Base-by-base conservation (phyloP, 352 stramenopile species). In the Aphanomyces stellatus region DNA sequence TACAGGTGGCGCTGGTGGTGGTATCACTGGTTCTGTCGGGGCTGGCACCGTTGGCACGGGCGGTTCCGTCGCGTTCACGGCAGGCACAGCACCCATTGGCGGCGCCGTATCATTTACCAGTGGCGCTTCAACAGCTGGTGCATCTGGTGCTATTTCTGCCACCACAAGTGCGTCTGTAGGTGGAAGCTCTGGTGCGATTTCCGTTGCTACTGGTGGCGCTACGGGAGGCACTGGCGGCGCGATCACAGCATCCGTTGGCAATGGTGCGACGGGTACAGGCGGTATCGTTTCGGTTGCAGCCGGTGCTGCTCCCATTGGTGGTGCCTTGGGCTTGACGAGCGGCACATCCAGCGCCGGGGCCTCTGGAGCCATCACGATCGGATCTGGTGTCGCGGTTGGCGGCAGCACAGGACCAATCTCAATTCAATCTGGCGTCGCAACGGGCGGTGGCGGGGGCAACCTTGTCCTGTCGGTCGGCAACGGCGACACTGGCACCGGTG, bases 401-500 rank as follows among this genome's bases (percentile, higher is more conserved):
- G 60, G 60, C 22, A 59, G 19, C 27, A 25, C 37, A 2, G 60
- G 28, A 33, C n/a, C 22, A 2, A 41, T 67, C 24, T 35, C 41
- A 15, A 3, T 67, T 7, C 30, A 24, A 15, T 30, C 60, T 10
- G 60, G 60, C 10, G 46, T 4, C 8, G 25, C 28, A n/a, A 37
- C 49, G 19, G 34, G 22, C 4, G 48, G 37, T 22, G 57, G 24
- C 13, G 60, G 60, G 4, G 60, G 19, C 56, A 27, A 4, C 87
- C 42, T 13, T 83, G 69, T 53, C 62, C 40, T 34, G 59, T 48
- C 3, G 74, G 79, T 2, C 79, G 74, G 15, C 68, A 37, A 27
- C 77, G 37, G 67, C 51, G 35, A 51, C n/a, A 33, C 25, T 46
- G 60, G 76, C 33, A 41, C 72, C 37, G 84, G 85, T 51, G 87